Base-by-base conservation (phyloP, 2,329 filamentous ascomycete species). In the Xylariaceae sp. region DNA sequence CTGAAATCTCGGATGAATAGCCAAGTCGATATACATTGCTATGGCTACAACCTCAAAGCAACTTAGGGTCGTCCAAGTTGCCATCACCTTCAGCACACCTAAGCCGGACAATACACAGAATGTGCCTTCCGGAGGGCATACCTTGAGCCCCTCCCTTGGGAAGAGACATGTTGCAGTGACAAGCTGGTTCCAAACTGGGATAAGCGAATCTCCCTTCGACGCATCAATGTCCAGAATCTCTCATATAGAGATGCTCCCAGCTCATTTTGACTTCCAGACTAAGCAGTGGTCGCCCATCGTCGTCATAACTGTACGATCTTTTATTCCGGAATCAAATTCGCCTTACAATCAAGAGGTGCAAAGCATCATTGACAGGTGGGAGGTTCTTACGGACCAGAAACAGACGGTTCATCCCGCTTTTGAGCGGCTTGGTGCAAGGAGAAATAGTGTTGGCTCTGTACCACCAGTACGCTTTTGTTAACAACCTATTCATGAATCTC, bases 321-420 rank as follows among this genome's bases (percentile, higher is more conserved):
- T 81, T 64, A 71, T 81, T 46, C 80, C 79, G 49, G 72, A 73
- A 58, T 75, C 77, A 50, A 78, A 75, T 60, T 79, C 79, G 24
- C 79, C 86, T 24, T 85, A 82, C 47, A 79, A 81, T 35, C 84
- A 86, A 59, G 83, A 86, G 26, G 76, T 83, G 0, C 84, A 88
- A 62, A 96, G 87, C 61, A 82, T 92, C 33, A 79, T 97, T 57
- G 86, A 91, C 58, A 83, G 88, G 57, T 97, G 93, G 93, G 87
- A 94, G 62, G 75, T 96, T 11, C 70, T 93, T 8, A 79, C 81
- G 26, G 84, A 89, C 26, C 79, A 83, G 41, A 73, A 81, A n/a
- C 84, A 87, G 58, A 78, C 75, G 8, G 74, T 95, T 6, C 89
- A 94, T 67, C 75, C 86, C 2, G 88, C 87, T 10, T 93, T 96